These are phyloP conservation scores for Apophysomyces elegans DNA, from an alignment of 371 early-diverging fungal species.

Conservation along the genomic window DNA sequence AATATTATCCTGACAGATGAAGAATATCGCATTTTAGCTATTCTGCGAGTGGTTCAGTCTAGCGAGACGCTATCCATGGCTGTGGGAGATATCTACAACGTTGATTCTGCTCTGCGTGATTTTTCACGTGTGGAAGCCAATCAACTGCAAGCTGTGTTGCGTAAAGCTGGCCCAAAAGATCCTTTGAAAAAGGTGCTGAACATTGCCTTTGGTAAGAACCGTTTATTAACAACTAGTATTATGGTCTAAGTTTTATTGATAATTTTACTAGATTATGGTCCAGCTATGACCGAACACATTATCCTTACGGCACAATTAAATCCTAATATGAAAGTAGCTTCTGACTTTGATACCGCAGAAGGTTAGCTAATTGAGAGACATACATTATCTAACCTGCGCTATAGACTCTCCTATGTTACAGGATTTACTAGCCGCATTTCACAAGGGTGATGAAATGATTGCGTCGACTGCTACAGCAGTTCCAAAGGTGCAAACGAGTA, in stretches of 20 bases:
- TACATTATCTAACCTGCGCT: neutral
- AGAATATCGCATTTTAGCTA: slow-evolving; percentile 80
- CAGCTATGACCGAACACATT: slow-evolving; percentile 89
- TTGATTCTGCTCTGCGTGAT: slow-evolving; percentile 55
- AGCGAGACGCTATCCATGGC: slow-evolving; percentile 75
- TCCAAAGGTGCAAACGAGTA: slow-evolving; percentile 27
- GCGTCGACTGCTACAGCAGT: slow-evolving; percentile 47
- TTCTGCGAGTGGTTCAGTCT: slow-evolving; percentile 87
- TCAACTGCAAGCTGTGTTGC: slow-evolving; percentile 57
- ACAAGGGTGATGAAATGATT: slow-evolving; percentile 62
- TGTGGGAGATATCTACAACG: slow-evolving; percentile 80
- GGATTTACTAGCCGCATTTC: slow-evolving; percentile 45
- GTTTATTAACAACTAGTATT: slow-evolving; percentile 6
- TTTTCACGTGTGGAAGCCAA: slow-evolving; percentile 65
- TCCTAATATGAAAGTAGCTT: slow-evolving; percentile 64
- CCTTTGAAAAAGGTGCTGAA: slow-evolving; percentile 80
- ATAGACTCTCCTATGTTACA: slow-evolving; percentile 37
- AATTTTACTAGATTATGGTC: slow-evolving; percentile 71
- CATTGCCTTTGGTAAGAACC: slow-evolving; percentile 59
- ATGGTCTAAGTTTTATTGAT: neutral
- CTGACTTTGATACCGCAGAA: slow-evolving; percentile 58
- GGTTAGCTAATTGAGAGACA: slow-evolving; percentile 29
- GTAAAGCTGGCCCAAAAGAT: slow-evolving; percentile 71
- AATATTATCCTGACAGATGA: slow-evolving; percentile 96
- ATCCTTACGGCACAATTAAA: slow-evolving; percentile 72